Evolutionary conservation across 108 stramenopile species (phyloP), one percentile per base, ranked within the genome.

Genomic region (Discostella pseudostelligera): DNA sequence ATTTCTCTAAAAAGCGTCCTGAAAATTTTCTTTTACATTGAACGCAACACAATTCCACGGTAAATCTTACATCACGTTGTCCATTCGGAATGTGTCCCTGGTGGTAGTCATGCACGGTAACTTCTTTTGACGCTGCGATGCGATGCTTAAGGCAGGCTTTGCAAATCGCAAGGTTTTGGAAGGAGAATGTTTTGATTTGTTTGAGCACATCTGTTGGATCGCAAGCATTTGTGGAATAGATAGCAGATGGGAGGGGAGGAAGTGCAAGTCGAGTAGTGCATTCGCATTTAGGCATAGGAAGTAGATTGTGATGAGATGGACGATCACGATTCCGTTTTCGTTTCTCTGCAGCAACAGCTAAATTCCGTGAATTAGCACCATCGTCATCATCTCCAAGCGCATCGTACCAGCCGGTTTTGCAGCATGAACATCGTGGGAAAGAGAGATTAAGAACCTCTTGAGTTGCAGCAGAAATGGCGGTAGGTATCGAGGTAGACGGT

Each of bases 231-330:
- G 44, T 35, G 1, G 55, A 53, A 35, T 39, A 35, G 20, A 66
- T 35, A 16, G 1, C 36, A 21, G 32, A 5, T 5, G 69, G 69
- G 21, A 59, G 24, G 7, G 43, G 60, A 46, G 69, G 65, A 11
- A 70, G 8, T 0, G 65, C 69, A 14, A 78, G 47, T 10, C 62
- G 62, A 11, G 59, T 78, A 32, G 56, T 17, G 59, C 76, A 78
- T 26, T 65, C 50, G 36, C 76, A 78, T 39, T 20, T 22, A 8
- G 76, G 76, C 57, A 78, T 69, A n/a, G 69, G 76, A 42, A 69
- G 62, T 28, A 78, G 39, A 5, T 59, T 46, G 17, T 17, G 39
- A 37, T 58, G 56, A 16, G 76, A 70, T 44, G 76, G 69, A 47
- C 69, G 69, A 11, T 24, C 21, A 19, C 68, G 59, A 39, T 40